Base-by-base conservation (phyloP, 2,329 filamentous ascomycete species). In the Colletotrichum chlorophyti region DNA sequence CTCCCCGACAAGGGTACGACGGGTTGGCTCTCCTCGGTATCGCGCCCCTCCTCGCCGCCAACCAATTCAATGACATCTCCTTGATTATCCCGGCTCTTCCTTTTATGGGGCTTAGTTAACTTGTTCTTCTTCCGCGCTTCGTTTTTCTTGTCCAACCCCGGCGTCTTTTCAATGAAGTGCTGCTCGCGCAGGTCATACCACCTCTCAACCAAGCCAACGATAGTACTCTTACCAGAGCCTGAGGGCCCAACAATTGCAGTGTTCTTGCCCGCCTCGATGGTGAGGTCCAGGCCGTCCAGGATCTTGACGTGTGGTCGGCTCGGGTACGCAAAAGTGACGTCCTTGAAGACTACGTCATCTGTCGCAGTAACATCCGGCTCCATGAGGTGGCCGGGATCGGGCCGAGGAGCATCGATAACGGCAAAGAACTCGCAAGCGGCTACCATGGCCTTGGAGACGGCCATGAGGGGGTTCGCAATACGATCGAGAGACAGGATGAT, bases 161-260 rank as follows among this genome's bases (percentile, higher is more conserved):
- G 71, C 3, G 79, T 74, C 67, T 79, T 81, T 12, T 76, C 78
- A 23, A 85, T 78, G n/a, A 78, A 64, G 50, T 80, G 72, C 58
- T 85, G 79, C 6, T 81, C 76, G 29, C 80, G 75, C 1, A 89
- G 75, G 2, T 85, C 83, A 67, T 92, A 92, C 87, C 88, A 92
- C 29, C 88, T 78, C 67, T 92, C 86, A 3, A 92, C 75, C 2
- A 93, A 74, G 0, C 86, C 88, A 1, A 91, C 84, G 24, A 92
- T 85, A 0, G 90, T 93, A 45, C 86, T 90, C 70, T 93, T 93
- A 0, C 90, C 90, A 4, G 83, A 87, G 0, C 90, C 90, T 2
- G 87, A 90, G 1, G 88, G 83, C 0, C 90, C 90, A 17, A 93
- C 89, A 15, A 93, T 87, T 2, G 90, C 90, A 0, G 88, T 91